Conservation (phyloP, 225 moss, liverwort and hornwort species). For the Pseudoscleropodium purum region DNA sequence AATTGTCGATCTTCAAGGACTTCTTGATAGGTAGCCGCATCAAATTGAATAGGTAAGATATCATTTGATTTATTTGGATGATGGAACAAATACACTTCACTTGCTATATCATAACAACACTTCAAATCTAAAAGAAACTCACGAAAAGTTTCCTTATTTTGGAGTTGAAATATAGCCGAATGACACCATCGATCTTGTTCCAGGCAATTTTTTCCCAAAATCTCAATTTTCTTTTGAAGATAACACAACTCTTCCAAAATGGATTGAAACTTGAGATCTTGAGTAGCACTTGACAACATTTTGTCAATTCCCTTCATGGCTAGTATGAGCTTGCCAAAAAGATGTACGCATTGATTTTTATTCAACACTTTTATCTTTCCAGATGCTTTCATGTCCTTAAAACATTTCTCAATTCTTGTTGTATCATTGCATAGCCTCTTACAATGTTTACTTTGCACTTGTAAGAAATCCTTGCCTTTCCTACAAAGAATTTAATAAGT, state of each 20-base stretch:
- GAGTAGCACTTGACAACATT: not conserved
- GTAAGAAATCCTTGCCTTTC: not conserved
- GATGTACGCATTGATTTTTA: no score
- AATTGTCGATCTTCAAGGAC: not conserved
- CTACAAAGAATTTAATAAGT: not conserved
- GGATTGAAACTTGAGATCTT: not conserved
- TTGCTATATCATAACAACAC: not conserved
- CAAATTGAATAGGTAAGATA: no score
- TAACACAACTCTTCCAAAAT: not conserved
- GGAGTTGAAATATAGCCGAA: not conserved
- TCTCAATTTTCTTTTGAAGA: not conserved
- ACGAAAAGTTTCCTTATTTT: not conserved
- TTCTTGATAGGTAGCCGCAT: not conserved
- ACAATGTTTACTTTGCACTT: no score
- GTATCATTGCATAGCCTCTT: no score
- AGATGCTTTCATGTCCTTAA: no score
- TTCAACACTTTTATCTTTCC: no score
- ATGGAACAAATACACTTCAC: no score
- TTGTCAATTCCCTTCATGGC: accelerated
- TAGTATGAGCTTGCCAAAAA: not conserved
- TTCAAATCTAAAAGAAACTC: not conserved
- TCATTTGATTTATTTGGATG: not conserved
- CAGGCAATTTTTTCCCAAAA: not conserved
- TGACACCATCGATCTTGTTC: not conserved
- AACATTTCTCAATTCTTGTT: no score